phyloP scores from a whole-genome alignment of 768 basidiomycete genomes.

The Phlegmacium glaucopus region DNA sequence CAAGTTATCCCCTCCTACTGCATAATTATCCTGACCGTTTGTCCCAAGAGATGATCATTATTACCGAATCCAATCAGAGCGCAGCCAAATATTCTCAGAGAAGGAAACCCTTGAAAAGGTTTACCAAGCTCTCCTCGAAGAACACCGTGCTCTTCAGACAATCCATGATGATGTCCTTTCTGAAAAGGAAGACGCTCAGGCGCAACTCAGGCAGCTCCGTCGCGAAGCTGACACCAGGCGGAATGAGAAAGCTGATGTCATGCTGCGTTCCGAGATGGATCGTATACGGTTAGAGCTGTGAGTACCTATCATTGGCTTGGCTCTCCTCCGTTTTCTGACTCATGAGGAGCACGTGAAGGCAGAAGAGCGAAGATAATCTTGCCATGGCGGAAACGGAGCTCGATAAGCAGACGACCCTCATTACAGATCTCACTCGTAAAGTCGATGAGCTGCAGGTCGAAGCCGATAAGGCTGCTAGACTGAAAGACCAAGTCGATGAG shows the following conservation, averaged over 20 bases:
- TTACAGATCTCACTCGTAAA: conserved; percentile 72
- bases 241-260: conserved; percentile 71
- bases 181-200: conserved; percentile 75
- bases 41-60: conserved; percentile 77
- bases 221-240: conserved; percentile 58
- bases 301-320: conserved; percentile 29
- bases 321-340: conserved; percentile 11
- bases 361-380: conserved; percentile 92
- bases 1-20: conserved; percentile 1
- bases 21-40: not conserved
- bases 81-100: conserved; percentile 72
- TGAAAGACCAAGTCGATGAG: conserved; percentile 97
- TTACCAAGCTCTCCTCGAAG: conserved; percentile 71
- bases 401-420: conserved; percentile 68
- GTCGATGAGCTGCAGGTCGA: conserved; percentile 76
- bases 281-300: conserved; percentile 80
- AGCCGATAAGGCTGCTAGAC: conserved; percentile 72
- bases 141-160: conserved; percentile 72
- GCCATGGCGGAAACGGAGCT: conserved; percentile 78
- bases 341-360: conserved; percentile 46
- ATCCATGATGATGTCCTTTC: conserved; percentile 71
- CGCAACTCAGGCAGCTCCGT: conserved; percentile 56
- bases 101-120: conserved; percentile 85
- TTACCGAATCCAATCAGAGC: conserved; percentile 79
- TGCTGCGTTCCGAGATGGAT: conserved; percentile 80